phyloP scores from a whole-genome alignment of 2,329 filamentous ascomycete species.

The Fusarium chaquense region DNA sequence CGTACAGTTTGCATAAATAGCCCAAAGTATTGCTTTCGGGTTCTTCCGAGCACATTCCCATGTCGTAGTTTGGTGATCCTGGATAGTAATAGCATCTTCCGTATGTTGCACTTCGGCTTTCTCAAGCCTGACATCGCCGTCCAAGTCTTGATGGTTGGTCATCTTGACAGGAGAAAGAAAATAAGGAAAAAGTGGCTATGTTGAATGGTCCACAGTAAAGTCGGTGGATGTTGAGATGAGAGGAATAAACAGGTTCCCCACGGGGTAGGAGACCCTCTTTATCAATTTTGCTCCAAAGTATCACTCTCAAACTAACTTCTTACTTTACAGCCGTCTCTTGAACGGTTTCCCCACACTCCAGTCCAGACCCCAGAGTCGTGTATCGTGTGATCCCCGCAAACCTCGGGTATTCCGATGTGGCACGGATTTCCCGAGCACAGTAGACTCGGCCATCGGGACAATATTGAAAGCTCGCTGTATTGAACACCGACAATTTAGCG shows the following conservation, averaged over 20 bases:
- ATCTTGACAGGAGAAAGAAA: not conserved
- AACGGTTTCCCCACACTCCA: not conserved
- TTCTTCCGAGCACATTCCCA: conserved; percentile 18
- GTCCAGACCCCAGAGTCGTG: not conserved
- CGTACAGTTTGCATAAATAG: conserved; percentile 1
- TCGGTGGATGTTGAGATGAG: not conserved
- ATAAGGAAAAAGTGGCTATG: not conserved
- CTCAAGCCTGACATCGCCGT: not conserved
- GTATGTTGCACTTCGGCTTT: not conserved
- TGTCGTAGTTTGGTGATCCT: not conserved
- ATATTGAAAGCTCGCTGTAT: not conserved
- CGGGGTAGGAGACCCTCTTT: not conserved
- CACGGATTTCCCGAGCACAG: not conserved
- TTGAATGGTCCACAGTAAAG: not conserved
- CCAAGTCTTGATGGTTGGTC: not conserved
- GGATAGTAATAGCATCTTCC: conserved; percentile 1
- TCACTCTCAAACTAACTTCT: too few species aligned
- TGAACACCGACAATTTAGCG: not conserved
- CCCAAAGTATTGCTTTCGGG: conserved; percentile 12
- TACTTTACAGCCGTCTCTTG: too few species aligned
- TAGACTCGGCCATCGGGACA: not conserved
- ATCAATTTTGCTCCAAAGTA: not conserved
- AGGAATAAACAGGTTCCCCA: not conserved
- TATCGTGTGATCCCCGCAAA: not conserved
- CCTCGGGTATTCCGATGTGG: conserved; percentile 5